These are phyloP conservation scores for Podosphaera xanthii DNA, from an alignment of 2,329 filamentous ascomycete genomes.

Conservation along the genomic window DNA sequence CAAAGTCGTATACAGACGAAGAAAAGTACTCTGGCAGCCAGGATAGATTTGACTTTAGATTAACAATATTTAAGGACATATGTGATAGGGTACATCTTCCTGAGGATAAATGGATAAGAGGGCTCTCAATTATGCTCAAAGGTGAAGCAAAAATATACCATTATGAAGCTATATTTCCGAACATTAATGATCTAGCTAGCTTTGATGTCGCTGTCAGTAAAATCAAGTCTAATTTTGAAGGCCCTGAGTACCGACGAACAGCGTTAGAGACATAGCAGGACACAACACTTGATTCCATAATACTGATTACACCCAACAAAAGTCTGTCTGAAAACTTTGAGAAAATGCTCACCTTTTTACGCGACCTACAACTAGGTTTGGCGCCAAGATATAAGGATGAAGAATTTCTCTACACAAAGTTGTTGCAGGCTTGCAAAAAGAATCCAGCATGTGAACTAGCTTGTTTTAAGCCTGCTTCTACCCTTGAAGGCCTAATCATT, in stretches of 20 bases:
- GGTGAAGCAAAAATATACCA: neutral
- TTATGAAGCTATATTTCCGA: neutral
- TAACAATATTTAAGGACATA: constrained; percentile 1
- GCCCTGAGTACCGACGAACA: neutral
- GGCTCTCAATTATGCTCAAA: too few relatives aligned
- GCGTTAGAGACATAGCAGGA: neutral
- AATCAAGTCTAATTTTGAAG: neutral
- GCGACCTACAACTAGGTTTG: neutral
- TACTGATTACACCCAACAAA: neutral
- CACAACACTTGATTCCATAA: neutral
- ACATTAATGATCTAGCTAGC: neutral
- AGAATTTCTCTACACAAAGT: too few relatives aligned
- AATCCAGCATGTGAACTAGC: neutral
- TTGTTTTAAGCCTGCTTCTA: neutral
- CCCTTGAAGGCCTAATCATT: neutral
- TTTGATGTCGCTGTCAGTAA: neutral
- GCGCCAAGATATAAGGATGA: neutral
- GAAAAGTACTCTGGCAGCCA: neutral
- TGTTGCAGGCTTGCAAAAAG: too few relatives aligned
- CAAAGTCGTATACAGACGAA: neutral
- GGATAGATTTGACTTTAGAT: constrained; percentile 1
- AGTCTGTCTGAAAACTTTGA: neutral
- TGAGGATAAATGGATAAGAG: neutral
- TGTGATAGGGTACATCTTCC: constrained; percentile 1
- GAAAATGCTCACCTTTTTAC: neutral